Conservation (phyloP, 208 protist species). For the Porcisia hertigi region DNA sequence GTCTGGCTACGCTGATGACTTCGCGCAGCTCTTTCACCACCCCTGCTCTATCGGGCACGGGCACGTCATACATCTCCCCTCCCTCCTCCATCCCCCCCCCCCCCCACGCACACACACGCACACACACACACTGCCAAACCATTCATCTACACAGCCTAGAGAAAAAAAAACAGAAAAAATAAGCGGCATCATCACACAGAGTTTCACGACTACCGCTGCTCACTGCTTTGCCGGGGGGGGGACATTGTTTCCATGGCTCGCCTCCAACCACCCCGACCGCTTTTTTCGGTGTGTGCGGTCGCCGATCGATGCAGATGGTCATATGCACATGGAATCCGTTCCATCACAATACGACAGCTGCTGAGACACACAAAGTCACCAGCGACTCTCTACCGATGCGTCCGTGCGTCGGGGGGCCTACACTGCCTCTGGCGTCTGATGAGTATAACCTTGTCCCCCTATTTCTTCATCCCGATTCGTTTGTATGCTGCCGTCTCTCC, state of each 20-base stretch:
- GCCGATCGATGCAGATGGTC: not conserved
- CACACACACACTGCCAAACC: not conserved
- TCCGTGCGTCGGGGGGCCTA: not conserved
- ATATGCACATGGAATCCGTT: not conserved
- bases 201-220: not conserved
- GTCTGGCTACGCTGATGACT: not conserved
- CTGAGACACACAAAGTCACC: not conserved
- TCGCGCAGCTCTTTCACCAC: not conserved
- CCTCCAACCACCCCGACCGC: not conserved
- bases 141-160: not conserved
- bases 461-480: not conserved
- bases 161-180: not conserved
- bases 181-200: not conserved
- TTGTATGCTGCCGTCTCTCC: not conserved
- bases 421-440: not conserved
- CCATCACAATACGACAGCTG: not conserved
- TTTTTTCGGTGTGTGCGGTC: not conserved
- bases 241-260: not conserved
- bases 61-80: not conserved
- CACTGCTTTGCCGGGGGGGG: not conserved
- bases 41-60: not conserved
- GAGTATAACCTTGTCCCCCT: not conserved
- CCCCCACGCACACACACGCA: not conserved
- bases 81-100: not conserved
- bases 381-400: not conserved